Evolutionary conservation across 208 protist species (phyloP).

Genomic region (Herpetomonas tarakana): DNA sequence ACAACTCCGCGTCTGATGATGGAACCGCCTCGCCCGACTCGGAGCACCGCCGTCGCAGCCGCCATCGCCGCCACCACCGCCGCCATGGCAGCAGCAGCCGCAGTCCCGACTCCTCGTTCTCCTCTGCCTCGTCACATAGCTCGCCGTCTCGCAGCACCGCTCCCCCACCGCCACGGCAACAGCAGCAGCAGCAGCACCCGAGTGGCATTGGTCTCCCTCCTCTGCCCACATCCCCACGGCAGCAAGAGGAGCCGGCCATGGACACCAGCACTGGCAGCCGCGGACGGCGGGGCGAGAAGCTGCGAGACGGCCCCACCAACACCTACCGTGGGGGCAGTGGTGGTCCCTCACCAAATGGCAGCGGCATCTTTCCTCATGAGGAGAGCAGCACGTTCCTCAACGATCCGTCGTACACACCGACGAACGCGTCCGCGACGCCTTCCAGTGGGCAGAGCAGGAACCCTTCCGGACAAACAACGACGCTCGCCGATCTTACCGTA

Average conservation of each 20-base stretch:
- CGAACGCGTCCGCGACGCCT: neutral
- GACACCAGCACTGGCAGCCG: neutral
- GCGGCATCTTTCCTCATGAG: conserved; percentile 2
- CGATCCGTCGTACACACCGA: neutral
- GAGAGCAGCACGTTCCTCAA: conserved; percentile 8
- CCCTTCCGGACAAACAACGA: no score
- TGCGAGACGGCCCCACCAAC: no score
- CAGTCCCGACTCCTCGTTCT: neutral
- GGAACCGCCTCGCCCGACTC: neutral
- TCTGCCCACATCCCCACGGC: neutral
- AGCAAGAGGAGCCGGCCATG: neutral
- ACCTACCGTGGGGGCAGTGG: no score
- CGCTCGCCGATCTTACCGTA: neutral
- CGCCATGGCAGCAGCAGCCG: neutral
- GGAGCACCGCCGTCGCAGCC: neutral
- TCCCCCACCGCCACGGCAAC: neutral
- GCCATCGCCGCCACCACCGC: neutral
- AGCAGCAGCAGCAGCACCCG: neutral
- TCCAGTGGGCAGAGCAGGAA: neutral
- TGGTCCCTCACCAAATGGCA: no score
- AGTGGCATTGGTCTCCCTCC: neutral
- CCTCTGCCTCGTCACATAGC: neutral
- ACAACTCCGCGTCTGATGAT: no score
- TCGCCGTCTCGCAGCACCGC: neutral
- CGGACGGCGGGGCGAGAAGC: no score